Percentiles rank a stretch among this genome's conserved stretches.
phyloP scores from a whole-genome alignment of 2,329 filamentous ascomycete genomes.

The Arthroderma sp. region DNA sequence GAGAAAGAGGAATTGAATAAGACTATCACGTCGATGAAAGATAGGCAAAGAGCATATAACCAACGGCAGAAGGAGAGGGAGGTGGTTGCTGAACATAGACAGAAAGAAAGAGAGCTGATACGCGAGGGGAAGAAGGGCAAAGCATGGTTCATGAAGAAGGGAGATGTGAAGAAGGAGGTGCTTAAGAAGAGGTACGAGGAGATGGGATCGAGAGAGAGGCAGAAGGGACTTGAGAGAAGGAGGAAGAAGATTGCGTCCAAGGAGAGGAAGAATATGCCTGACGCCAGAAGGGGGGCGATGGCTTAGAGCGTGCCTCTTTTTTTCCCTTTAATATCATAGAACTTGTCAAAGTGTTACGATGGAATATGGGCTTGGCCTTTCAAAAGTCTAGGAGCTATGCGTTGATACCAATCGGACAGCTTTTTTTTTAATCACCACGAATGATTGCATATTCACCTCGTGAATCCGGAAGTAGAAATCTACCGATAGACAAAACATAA shows the following conservation, averaged over 20 bases:
- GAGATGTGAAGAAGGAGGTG: constrained; percentile 77
- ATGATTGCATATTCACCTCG: no score
- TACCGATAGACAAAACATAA: no score
- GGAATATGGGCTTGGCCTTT: no score
- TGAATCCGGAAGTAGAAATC: no score
- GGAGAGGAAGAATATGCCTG: constrained; percentile 67
- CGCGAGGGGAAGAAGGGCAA: constrained; percentile 64
- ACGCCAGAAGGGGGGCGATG: constrained; percentile 34
- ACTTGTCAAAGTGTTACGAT: no score
- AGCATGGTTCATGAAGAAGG: constrained; percentile 86
- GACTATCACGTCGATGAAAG: constrained; percentile 64
- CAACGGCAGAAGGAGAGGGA: constrained; percentile 56
- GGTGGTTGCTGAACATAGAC: constrained; percentile 61
- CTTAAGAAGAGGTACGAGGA: constrained; percentile 65
- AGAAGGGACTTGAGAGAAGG: constrained; percentile 71
- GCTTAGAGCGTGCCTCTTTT: background rate
- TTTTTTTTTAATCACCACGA: no score
- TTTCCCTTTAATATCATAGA: no score
- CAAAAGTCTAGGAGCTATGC: no score
- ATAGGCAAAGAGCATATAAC: constrained; percentile 56
- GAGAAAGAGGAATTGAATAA: constrained; percentile 59
- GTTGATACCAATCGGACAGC: no score
- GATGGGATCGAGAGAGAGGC: constrained; percentile 75
- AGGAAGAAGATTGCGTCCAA: constrained; percentile 78
- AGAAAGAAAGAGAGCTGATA: constrained; percentile 71